Evolutionary conservation across 768 basidiomycete species (phyloP).

Genomic region (Boletus rufocinnamomeus): DNA sequence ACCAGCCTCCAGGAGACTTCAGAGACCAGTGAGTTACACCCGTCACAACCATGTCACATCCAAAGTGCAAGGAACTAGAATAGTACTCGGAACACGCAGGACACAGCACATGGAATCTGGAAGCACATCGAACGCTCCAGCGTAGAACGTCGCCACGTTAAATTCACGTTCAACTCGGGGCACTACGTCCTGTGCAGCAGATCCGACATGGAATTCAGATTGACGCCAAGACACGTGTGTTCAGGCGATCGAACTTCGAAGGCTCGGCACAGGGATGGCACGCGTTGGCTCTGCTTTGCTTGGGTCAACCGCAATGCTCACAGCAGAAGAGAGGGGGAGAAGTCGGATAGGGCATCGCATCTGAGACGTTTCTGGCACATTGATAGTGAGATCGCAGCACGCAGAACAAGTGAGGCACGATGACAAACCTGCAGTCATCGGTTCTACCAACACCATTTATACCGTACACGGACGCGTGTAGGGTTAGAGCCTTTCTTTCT

Average conservation of each 20-base stretch:
- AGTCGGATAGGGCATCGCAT: conserved; percentile 23
- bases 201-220: conserved; percentile 1
- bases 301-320: conserved; percentile 9
- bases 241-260: conserved; percentile 11
- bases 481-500: conserved; percentile 16
- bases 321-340: conserved; percentile 19
- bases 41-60: conserved; percentile 1
- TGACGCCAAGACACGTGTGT: conserved; percentile 11
- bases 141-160: conserved; percentile 1
- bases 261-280: conserved; percentile 16
- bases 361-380: conserved; percentile 7
- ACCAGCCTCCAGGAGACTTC: too few relatives aligned
- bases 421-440: conserved; percentile 18
- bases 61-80: not conserved
- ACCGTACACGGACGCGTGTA: conserved; percentile 11
- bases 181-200: conserved; percentile 10
- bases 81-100: not conserved
- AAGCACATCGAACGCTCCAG: conserved; percentile 4
- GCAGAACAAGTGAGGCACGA: conserved; percentile 33
- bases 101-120: conserved; percentile 18
- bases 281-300: conserved; percentile 13
- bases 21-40: not conserved
- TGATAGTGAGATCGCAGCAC: conserved; percentile 25
- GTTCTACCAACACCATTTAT: conserved; percentile 22
- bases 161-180: not conserved